Evolutionary conservation across 495 filamentous ascomycete genomes (phyloP).

Genomic region (Aspergillus conjunctus): DNA sequence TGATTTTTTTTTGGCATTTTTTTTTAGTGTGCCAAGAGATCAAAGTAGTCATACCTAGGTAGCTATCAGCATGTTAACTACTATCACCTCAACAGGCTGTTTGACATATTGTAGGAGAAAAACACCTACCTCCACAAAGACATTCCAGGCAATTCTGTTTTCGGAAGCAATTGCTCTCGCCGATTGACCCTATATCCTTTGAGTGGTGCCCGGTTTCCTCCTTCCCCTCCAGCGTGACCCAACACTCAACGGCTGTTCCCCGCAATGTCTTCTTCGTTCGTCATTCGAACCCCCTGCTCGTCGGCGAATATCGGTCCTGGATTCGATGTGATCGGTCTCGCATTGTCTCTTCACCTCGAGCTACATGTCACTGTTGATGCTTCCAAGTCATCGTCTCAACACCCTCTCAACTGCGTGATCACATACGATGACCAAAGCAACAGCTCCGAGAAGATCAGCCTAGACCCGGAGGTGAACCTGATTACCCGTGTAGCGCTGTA

Average conservation of each 20-base stretch:
- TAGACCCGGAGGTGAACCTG: constrained; percentile 80
- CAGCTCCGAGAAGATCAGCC: constrained; percentile 69
- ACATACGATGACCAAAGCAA: constrained; percentile 85
- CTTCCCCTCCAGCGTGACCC: background rate
- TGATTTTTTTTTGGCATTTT: constrained; percentile 18
- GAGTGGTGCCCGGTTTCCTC: background rate
- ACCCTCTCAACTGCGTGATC: constrained; percentile 81
- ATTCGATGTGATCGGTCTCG: constrained; percentile 96
- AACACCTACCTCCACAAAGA: background rate
- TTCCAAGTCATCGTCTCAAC: constrained; percentile 49
- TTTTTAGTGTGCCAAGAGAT: constrained; percentile 32
- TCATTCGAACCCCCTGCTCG: constrained; percentile 76
- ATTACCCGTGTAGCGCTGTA: constrained; percentile 91
- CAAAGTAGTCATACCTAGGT: constrained; percentile 26
- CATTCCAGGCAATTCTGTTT: background rate
- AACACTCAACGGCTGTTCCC: constrained; percentile 2
- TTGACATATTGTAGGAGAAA: background rate
- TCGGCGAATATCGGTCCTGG: constrained; percentile 96
- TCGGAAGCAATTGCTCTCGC: background rate
- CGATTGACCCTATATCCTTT: constrained; percentile 1
- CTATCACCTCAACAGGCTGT: background rate
- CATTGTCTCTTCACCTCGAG: constrained; percentile 87
- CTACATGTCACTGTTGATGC: constrained; percentile 71
- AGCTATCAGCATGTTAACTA: constrained; percentile 25
- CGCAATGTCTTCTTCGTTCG: constrained; percentile 50